Percentiles rank a stretch among this genome's conserved stretches.
Evolutionary conservation across 2,329 filamentous ascomycete species (phyloP).

Genomic region (Clonostachys rosea): DNA sequence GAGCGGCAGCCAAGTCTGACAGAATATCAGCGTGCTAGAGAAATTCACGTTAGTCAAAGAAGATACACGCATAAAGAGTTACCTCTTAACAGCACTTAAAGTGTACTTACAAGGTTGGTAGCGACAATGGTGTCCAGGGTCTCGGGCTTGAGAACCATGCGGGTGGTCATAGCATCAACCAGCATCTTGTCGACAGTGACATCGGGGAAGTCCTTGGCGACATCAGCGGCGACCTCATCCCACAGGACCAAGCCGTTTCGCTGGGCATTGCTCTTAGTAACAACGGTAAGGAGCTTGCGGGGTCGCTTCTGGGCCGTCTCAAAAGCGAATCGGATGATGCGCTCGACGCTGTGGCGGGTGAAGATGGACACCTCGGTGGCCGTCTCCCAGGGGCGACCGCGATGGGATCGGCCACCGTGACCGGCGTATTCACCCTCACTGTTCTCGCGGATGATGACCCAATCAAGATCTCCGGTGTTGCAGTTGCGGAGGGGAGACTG

Average conservation of each 20-base stretch:
- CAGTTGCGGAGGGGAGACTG: slow-evolving; percentile 50
- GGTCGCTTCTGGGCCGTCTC: slow-evolving; percentile 52
- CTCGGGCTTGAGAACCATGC: slow-evolving; percentile 58
- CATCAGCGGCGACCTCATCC: slow-evolving; percentile 55
- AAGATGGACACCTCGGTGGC: slow-evolving; percentile 61
- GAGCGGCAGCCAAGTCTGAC: slow-evolving; percentile 64
- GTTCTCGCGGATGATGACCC: slow-evolving; percentile 64
- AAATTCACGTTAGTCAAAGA: background rate
- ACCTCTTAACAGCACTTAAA: background rate
- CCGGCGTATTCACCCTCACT: slow-evolving; percentile 64
- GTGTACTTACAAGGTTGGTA: slow-evolving; percentile 42
- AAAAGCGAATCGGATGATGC: slow-evolving; percentile 60
- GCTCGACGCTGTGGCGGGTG: slow-evolving; percentile 51
- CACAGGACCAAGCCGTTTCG: slow-evolving; percentile 65
- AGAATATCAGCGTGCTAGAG: slow-evolving; percentile 56
- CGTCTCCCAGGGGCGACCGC: slow-evolving; percentile 52
- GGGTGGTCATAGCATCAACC: slow-evolving; percentile 62
- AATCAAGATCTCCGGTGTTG: slow-evolving; percentile 51
- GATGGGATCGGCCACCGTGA: slow-evolving; percentile 58
- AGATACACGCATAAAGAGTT: slow-evolving; percentile 6
- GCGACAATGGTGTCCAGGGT: slow-evolving; percentile 60
- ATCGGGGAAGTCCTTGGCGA: slow-evolving; percentile 53
- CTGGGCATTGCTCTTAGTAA: slow-evolving; percentile 63
- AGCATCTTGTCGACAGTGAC: slow-evolving; percentile 62
- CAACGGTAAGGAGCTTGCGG: slow-evolving; percentile 54